These are phyloP conservation scores for Lichenothelia convexa DNA, from an alignment of 495 filamentous ascomycete species.

Conservation along the genomic window DNA sequence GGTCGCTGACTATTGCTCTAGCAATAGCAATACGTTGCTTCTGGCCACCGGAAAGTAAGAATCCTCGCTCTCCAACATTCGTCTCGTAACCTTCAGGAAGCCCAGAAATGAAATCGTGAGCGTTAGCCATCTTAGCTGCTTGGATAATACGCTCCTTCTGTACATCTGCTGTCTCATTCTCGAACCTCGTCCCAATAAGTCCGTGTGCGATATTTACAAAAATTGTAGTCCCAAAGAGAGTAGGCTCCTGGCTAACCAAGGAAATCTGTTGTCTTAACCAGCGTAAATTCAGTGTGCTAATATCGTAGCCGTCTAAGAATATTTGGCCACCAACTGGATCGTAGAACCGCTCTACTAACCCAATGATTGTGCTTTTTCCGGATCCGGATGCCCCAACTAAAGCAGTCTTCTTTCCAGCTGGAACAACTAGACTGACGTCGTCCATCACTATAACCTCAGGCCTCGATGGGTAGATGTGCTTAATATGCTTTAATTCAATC, in stretches of 20 bases:
- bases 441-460: slow-evolving; percentile 15
- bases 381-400: slow-evolving; percentile 18
- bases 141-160: not conserved
- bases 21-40: slow-evolving; percentile 18
- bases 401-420: slow-evolving; percentile 16
- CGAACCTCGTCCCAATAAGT: slow-evolving; percentile 1
- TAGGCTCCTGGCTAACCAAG: slow-evolving; percentile 18
- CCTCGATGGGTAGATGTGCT: slow-evolving; percentile 14
- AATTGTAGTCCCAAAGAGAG: slow-evolving; percentile 19
- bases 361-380: slow-evolving; percentile 17
- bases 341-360: slow-evolving; percentile 15
- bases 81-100: slow-evolving; percentile 18
- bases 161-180: slow-evolving; percentile 3
- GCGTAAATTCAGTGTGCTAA: slow-evolving; percentile 12
- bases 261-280: slow-evolving; percentile 19
- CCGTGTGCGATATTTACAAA: slow-evolving; percentile 16
- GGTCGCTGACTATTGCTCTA: slow-evolving; percentile 15
- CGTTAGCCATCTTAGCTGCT: slow-evolving; percentile 2
- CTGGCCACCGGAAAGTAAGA: slow-evolving; percentile 16
- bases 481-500: slow-evolving; percentile 12
- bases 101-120: slow-evolving; percentile 29
- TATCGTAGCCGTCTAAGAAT: slow-evolving; percentile 9
- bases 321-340: slow-evolving; percentile 10
- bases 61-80: slow-evolving; percentile 15
- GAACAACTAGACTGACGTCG: slow-evolving; percentile 8